A percentile compares a stretch with the other conserved stretches of the same genome.
Evolutionary conservation across 208 protist species (phyloP).

Genomic region (Acanthamoeba healyi): DNA sequence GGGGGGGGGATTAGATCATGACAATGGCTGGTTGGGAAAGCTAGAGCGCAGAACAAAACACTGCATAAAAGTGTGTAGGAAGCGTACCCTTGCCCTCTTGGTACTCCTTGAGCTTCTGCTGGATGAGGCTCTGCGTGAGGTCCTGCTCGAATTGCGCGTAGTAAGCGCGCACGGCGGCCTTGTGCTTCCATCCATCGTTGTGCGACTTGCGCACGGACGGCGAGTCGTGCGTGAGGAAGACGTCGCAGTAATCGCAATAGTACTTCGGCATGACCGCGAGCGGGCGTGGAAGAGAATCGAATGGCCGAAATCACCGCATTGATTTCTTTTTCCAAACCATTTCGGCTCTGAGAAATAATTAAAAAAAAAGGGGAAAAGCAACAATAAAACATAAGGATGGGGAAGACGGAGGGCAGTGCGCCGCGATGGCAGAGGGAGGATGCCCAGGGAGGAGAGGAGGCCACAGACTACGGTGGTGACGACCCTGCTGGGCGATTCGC

Average conservation of each 20-base stretch:
- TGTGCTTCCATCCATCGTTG: slow-evolving; percentile 88
- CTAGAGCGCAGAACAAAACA: too few species aligned
- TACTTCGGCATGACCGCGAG: slow-evolving; percentile 81
- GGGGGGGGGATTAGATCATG: too few species aligned
- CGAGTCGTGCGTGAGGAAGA: slow-evolving; percentile 88
- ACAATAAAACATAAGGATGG: not conserved
- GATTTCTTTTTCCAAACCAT: not conserved
- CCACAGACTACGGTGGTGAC: not conserved
- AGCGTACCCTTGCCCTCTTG: slow-evolving; percentile 55
- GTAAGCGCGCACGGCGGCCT: slow-evolving; percentile 84
- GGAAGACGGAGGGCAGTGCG: not conserved
- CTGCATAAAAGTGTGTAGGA: too few species aligned
- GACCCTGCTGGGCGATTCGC: not conserved
- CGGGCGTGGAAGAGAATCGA: too few species aligned
- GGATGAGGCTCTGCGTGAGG: slow-evolving; percentile 59
- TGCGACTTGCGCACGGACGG: slow-evolving; percentile 88
- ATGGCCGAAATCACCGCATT: too few species aligned
- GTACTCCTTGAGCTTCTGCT: slow-evolving; percentile 64
- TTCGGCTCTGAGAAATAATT: too few species aligned
- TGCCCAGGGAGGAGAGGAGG: not conserved
- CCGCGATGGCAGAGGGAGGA: not conserved
- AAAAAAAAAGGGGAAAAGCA: not conserved
- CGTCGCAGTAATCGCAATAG: slow-evolving; percentile 90
- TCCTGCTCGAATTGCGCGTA: slow-evolving; percentile 86
- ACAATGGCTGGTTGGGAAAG: too few species aligned